Base-by-base conservation (phyloP, 129 eudicot genomes). In the Erigeron canadensis region DNA sequence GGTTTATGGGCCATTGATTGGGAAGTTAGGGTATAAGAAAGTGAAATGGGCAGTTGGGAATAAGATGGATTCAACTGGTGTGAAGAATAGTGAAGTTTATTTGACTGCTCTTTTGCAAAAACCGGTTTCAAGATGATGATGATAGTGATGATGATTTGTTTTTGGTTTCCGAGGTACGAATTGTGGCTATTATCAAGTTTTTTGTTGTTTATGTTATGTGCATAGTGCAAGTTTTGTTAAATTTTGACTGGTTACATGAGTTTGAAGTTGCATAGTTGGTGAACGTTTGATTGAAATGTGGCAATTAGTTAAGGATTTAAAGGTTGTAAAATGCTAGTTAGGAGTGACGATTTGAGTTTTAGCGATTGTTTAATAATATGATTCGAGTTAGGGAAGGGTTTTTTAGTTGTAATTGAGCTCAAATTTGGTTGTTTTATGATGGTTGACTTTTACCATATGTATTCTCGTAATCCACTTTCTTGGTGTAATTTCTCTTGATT, bases 81-180 rank as follows among this genome's bases (percentile, higher is more conserved):
- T 91, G 48, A 93, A 93, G 96, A 85, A 93, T 82, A 95, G 95
- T 15, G 98, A 93, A 82, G 90, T 87, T 73, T 93, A 87, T 78
- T 78, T 93, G 83, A 87, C 95, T 74, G 98, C 98, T 10, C 92
- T 93, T 39, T 74, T 93, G 83, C 98, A 89, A 89, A 93, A 93
- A 76, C 98, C 98, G 0, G 19, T 87, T 77, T 89, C 85, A 10
- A 85, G 77, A 80, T 85, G 82, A 83, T 85, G 82, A 83, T 37
- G 77, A 80, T 86, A 81, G 81, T 37, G 53, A 61, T 60, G 63
- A 8, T 51, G 39, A 23, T 50, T 28, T 59, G 7, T 47, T 50
- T 42, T 69, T 48, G 11, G 23, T 70, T 77, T 54, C 71, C 71
- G 41, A 78, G 82, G 82, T 78, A 78, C 13, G 28, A 42, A 16